Conservation (phyloP, 371 early-diverging fungal species). For the Batrachochytrium dendrobatidis region DNA sequence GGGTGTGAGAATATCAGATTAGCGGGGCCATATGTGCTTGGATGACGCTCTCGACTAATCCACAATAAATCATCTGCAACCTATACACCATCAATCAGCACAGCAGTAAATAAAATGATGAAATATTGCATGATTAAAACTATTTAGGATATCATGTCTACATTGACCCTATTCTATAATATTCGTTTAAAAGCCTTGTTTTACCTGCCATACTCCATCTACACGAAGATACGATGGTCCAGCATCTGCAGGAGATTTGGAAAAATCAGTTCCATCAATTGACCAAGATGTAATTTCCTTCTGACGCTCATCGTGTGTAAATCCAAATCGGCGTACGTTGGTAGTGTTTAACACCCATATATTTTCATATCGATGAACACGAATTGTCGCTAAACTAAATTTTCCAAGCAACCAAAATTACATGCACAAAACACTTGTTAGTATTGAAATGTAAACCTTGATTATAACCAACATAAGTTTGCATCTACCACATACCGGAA, state of each 20-base stretch:
- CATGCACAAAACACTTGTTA: neutral
- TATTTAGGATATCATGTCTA: neutral
- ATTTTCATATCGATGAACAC: constrained; percentile 21
- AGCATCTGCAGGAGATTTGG: constrained; percentile 22
- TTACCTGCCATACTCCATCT: neutral
- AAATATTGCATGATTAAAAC: neutral
- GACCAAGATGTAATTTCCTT: constrained; percentile 28
- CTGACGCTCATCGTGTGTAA: constrained; percentile 27
- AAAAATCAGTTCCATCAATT: constrained; percentile 34
- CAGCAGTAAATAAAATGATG: neutral
- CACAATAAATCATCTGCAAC: constrained; percentile 33
- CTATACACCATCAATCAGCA: constrained; percentile 12
- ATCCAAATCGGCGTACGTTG: constrained; percentile 47
- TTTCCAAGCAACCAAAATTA: neutral
- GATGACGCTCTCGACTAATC: constrained; percentile 42
- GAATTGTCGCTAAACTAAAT: constrained; percentile 27
- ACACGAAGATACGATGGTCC: constrained; percentile 31
- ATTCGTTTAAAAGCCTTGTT: neutral
- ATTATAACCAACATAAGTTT: neutral
- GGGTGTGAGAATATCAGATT: constrained; percentile 31
- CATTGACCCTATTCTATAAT: neutral
- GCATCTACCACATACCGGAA: constrained; percentile 39
- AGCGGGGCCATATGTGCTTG: constrained; percentile 58
- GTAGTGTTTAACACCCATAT: constrained; percentile 42
- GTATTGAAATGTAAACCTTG: neutral